phyloP scores from a whole-genome alignment of 2,329 filamentous ascomycete species.

The Pseudogymnoascus pannorum region DNA sequence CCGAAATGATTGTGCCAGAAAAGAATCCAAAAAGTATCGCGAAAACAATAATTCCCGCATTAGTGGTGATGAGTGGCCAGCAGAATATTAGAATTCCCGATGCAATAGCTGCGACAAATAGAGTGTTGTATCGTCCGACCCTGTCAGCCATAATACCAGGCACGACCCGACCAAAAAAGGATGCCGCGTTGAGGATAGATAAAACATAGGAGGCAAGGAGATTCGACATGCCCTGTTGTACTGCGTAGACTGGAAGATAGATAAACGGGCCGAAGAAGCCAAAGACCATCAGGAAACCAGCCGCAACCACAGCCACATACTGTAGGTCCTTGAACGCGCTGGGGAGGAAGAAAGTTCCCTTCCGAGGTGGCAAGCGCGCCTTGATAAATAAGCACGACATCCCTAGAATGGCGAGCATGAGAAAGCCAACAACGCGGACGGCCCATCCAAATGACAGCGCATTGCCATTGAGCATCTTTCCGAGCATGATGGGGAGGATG shows the following conservation, averaged over 20 bases:
- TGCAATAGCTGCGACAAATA: constrained; percentile 23
- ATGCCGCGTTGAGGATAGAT: constrained; percentile 18
- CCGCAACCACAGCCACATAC: constrained; percentile 35
- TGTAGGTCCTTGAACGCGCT: constrained; percentile 38
- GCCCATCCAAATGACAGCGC: constrained; percentile 12
- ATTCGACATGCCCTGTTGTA: constrained; percentile 20
- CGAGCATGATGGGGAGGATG: constrained; percentile 55
- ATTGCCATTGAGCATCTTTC: constrained; percentile 39
- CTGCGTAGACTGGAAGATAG: constrained; percentile 19
- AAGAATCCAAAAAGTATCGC: constrained; percentile 71
- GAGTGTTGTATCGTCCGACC: constrained; percentile 25
- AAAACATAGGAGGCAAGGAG: constrained; percentile 21
- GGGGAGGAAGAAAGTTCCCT: constrained; percentile 38
- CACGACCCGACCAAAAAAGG: constrained; percentile 19
- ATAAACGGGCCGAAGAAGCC: constrained; percentile 20
- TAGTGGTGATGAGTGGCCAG: constrained; percentile 15
- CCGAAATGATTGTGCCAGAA: constrained; percentile 71
- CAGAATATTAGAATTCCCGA: constrained; percentile 13
- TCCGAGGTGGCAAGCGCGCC: constrained; percentile 37
- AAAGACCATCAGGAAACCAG: constrained; percentile 35
- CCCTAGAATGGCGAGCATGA: constrained; percentile 41
- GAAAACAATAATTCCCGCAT: constrained; percentile 37
- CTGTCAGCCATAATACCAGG: constrained; percentile 18
- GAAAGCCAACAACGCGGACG: constrained; percentile 10
- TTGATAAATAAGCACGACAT: constrained; percentile 43